Base-by-base conservation (phyloP, 1,284 basidiomycete genomes). In the Omphalotus olearius region DNA sequence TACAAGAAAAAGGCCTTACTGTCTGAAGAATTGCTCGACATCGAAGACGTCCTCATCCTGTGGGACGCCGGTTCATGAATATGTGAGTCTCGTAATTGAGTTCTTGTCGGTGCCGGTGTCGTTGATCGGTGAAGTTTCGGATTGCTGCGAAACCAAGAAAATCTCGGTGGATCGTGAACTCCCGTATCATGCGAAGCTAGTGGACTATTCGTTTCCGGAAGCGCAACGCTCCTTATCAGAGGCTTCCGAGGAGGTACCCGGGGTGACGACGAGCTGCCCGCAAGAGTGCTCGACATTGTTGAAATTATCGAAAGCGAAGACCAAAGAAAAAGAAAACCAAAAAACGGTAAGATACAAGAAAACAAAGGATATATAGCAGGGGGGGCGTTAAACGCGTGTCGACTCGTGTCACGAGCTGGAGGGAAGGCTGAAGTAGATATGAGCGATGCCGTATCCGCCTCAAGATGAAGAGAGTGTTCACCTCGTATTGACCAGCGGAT, bases 401-500 rank as follows among this genome's bases (percentile, higher is more conserved):
- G 37, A 28, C 25, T 43, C 39, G 48, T 50, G n/a, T 17, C 20
- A 50, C 40, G 48, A 50, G 48, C 39, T 44, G 41, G 41, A 49
- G 46, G 48, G 48, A 26, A 23, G 33, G 28, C 30, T 25, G 13
- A n/a, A 26, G 30, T 11, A 26, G 16, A 18, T 10, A 11, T 17
- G 28, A 42, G 16, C 23, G 47, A 48, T 41, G 9, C 10, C 28
- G 11, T 43, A 35, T 14, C 30, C 17, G 38, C 36, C 44, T 36
- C 36, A 7, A 16, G 18, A n/a, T 23, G 18, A 49, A 17, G 20
- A 16, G 11, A 35, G 7, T 6, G 40, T 17, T 37, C 16, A 43
- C 48, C 17, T 50, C 48, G 48, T 36, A 37, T 37, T 17, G n/a
- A 25, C 40, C 48, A 50, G 48, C 48, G 48, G 40, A 40, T 50